phyloP scores from a whole-genome alignment of 2,329 filamentous ascomycete species.

The Apiospora arundinis region DNA sequence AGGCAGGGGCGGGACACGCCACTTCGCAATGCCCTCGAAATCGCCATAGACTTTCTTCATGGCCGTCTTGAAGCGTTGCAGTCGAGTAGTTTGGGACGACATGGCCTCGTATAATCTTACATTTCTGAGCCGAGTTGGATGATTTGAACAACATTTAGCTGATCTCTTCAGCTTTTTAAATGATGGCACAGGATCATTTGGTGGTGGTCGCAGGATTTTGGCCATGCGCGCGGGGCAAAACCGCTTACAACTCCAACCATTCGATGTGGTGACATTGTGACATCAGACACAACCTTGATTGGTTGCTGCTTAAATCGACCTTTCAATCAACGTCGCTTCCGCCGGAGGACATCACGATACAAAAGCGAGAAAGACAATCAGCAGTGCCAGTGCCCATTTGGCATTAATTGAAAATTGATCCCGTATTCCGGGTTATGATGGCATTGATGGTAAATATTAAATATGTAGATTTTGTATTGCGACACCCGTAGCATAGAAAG shows the following conservation, averaged over 20 bases:
- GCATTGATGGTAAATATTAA: no score
- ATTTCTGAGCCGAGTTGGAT: background rate
- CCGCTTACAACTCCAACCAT: background rate
- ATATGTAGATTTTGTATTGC: no score
- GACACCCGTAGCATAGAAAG: no score
- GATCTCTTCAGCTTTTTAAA: background rate
- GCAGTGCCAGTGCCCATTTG: no score
- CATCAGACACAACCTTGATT: background rate
- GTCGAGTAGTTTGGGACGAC: background rate
- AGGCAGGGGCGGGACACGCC: slow-evolving; percentile 30
- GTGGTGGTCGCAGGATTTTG: background rate
- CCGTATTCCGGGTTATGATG: no score
- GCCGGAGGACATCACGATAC: no score
- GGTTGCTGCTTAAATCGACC: no score
- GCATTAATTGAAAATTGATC: no score
- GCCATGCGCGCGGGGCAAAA: background rate
- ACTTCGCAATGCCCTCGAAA: slow-evolving; percentile 1
- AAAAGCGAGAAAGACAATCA: no score
- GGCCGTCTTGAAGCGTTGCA: slow-evolving; percentile 8
- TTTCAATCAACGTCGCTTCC: no score
- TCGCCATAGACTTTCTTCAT: slow-evolving; percentile 11
- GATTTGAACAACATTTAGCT: no score
- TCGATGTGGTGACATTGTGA: background rate
- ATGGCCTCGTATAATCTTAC: background rate
- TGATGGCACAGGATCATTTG: background rate